Conservation (phyloP, 2,329 filamentous ascomycete species). For the Aspergillus clavatus region DNA sequence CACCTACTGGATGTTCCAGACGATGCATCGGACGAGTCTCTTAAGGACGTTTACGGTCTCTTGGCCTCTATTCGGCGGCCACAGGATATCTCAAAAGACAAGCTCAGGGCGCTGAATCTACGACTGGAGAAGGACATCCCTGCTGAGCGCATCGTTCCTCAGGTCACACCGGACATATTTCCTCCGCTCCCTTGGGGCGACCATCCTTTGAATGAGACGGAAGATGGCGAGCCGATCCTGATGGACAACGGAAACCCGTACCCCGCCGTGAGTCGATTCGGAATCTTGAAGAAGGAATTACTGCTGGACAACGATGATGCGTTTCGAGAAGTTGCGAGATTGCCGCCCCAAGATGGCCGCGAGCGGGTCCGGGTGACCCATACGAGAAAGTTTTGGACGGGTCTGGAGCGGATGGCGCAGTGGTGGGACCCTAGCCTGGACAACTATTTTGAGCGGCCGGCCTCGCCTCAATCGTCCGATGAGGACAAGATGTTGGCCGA, state of each 20-base stretch:
- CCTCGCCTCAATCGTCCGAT: slow-evolving; percentile 19
- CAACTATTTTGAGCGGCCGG: slow-evolving; percentile 46
- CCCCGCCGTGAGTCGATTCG: slow-evolving; percentile 47
- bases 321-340: slow-evolving; percentile 52
- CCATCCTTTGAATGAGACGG: slow-evolving; percentile 10
- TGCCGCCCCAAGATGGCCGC: slow-evolving; percentile 41
- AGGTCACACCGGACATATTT: slow-evolving; percentile 29
- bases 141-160: slow-evolving; percentile 33
- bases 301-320: slow-evolving; percentile 52
- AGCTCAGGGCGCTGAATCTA: slow-evolving; percentile 41
- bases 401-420: slow-evolving; percentile 54
- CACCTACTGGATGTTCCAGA: slow-evolving; percentile 33
- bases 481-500: slow-evolving; percentile 20
- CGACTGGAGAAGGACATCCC: slow-evolving; percentile 34
- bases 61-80: slow-evolving; percentile 42
- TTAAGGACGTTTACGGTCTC: slow-evolving; percentile 38
- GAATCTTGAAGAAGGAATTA: slow-evolving; percentile 48
- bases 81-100: slow-evolving; percentile 37
- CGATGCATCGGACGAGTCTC: slow-evolving; percentile 32
- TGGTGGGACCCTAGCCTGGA: slow-evolving; percentile 61
- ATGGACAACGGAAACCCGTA: slow-evolving; percentile 48
- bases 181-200: slow-evolving; percentile 38
- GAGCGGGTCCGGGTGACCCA: slow-evolving; percentile 50
- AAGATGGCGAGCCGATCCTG: slow-evolving; percentile 25
- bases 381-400: slow-evolving; percentile 57